Percentiles rank a stretch among this genome's conserved stretches.
phyloP scores from a whole-genome alignment of 495 filamentous ascomycete genomes.

The Hypomontagnella monticulosa region DNA sequence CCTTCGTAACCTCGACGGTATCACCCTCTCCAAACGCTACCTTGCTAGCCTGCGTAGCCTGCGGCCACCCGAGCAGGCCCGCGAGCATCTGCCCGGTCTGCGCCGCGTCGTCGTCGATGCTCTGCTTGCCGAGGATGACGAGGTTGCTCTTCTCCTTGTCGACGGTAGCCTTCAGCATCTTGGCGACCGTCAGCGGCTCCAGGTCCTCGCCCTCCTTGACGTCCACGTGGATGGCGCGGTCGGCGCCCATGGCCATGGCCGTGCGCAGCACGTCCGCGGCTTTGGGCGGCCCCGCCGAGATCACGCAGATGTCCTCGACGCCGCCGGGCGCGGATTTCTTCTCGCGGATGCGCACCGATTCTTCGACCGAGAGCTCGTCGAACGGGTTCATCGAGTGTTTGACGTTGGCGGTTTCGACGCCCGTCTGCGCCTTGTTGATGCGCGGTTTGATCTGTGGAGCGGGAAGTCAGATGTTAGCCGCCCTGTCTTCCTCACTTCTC shows the following conservation, averaged over 20 bases:
- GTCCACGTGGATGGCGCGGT: slow-evolving; percentile 87
- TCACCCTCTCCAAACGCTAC: slow-evolving; percentile 73
- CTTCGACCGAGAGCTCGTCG: slow-evolving; percentile 97
- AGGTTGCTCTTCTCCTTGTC: slow-evolving; percentile 86
- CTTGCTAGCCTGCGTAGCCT: slow-evolving; percentile 91
- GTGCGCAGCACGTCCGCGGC: slow-evolving; percentile 87
- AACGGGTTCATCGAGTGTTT: slow-evolving; percentile 99
- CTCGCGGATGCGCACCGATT: slow-evolving; percentile 92
- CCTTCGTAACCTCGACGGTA: slow-evolving; percentile 76
- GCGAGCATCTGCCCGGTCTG: slow-evolving; percentile 99
- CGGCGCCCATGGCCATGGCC: slow-evolving; percentile 98
- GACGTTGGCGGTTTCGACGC: slow-evolving; percentile 87
- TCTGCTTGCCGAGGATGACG: slow-evolving; percentile 95
- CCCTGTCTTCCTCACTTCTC: slow-evolving; percentile 11
- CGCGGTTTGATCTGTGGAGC: slow-evolving; percentile 88
- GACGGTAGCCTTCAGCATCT: slow-evolving; percentile 81
- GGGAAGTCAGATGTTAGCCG: slow-evolving; percentile 15
- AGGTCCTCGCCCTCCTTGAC: slow-evolving; percentile 70
- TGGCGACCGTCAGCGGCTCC: slow-evolving; percentile 92
- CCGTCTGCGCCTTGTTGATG: slow-evolving; percentile 95
- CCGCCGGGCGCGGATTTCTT: slow-evolving; percentile 65
- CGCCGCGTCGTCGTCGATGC: slow-evolving; percentile 92
- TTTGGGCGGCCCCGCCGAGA: slow-evolving; percentile 89
- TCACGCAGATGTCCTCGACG: slow-evolving; percentile 89
- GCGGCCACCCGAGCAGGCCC: slow-evolving; percentile 87